Base-by-base conservation (phyloP, 192 early-diverging fungal genomes). In the Oehlia diaphana region DNA sequence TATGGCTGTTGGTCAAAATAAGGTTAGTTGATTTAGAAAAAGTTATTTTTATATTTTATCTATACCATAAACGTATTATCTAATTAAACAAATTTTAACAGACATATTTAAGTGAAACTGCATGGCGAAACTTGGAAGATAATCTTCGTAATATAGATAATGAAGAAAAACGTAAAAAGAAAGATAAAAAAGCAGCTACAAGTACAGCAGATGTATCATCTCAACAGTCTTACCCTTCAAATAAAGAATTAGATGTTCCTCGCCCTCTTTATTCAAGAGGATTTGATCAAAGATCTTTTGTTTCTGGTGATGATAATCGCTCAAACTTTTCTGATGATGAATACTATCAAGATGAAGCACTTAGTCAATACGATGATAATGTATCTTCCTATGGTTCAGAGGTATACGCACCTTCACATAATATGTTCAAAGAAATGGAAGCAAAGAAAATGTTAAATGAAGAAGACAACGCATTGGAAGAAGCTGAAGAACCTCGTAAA, bases 111-210 rank as follows among this genome's bases (percentile, higher is more conserved):
- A 90, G 89, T 79, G 95, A 96, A 80, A 76, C 44, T 3, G 88
- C 89, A 28, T 98, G 96, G 97, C 90, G 93, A 77, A 87, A 88
- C 58, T 89, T 98, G 21, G 97, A 98, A 83, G 91, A 93, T 74
- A 85, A 85, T 21, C 90, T 98, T 68, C 88, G 92, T n/a, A 89
- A 87, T 62, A 79, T 86, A 26, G 94, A 96, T 79, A 89, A 87
- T 33, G 88, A 89, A 47, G 88, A 92, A 58, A 86, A 90, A 81
- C 86, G 81, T n/a, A 49, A 75, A 79, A 78, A 81, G 72, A 85
- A 89, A 80, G 83, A 83, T 64, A 50, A 66, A 72, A 81, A 79
- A 81, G 70, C 72, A 78, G 16, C 14, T 58, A 9, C 77, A 62
- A 26, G 71, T 47, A 58, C 42, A 16, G 3, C 35, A 2, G 77